These are phyloP conservation scores for Ulota crispa DNA, from an alignment of 225 moss, liverwort and hornwort species.

Conservation along the genomic window DNA sequence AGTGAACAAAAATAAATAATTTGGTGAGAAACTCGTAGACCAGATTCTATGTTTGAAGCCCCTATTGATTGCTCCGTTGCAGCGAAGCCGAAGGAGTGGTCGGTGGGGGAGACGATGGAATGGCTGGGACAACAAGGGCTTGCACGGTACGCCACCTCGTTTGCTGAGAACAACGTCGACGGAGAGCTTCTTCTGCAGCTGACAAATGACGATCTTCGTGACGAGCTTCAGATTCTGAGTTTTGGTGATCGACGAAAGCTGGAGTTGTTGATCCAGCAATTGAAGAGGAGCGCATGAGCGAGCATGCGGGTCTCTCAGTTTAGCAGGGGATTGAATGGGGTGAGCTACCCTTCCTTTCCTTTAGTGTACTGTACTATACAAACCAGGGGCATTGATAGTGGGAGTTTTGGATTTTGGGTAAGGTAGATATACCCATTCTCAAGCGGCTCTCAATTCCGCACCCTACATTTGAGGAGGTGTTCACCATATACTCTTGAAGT, in stretches of 20 bases:
- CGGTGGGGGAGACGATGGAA: constrained; percentile 66
- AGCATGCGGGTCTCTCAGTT: neutral
- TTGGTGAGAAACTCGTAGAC: too few relatives aligned
- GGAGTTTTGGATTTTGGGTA: constrained; percentile 1
- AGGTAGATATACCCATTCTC: too few relatives aligned
- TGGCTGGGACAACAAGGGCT: constrained; percentile 73
- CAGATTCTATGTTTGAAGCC: too few relatives aligned
- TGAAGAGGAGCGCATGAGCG: constrained; percentile 29
- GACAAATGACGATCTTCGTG: constrained; percentile 55
- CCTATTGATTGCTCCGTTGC: constrained; percentile 13
- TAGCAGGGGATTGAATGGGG: constrained; percentile 1
- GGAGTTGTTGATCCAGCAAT: constrained; percentile 44
- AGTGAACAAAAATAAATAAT: too few relatives aligned
- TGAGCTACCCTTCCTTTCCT: neutral
- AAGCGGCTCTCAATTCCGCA: too few relatives aligned
- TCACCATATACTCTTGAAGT: too few relatives aligned
- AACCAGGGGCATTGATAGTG: neutral
- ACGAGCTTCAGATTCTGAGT: constrained; percentile 70
- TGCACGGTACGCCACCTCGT: constrained; percentile 65
- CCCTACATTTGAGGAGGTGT: too few relatives aligned
- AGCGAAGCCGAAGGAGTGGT: constrained; percentile 66
- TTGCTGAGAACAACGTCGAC: constrained; percentile 70
- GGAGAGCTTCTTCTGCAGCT: constrained; percentile 65
- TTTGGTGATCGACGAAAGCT: constrained; percentile 76
- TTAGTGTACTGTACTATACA: too few relatives aligned